Evolutionary conservation across 2,329 filamentous ascomycete species (phyloP).

Genomic region (Fusarium odoratissimum): DNA sequence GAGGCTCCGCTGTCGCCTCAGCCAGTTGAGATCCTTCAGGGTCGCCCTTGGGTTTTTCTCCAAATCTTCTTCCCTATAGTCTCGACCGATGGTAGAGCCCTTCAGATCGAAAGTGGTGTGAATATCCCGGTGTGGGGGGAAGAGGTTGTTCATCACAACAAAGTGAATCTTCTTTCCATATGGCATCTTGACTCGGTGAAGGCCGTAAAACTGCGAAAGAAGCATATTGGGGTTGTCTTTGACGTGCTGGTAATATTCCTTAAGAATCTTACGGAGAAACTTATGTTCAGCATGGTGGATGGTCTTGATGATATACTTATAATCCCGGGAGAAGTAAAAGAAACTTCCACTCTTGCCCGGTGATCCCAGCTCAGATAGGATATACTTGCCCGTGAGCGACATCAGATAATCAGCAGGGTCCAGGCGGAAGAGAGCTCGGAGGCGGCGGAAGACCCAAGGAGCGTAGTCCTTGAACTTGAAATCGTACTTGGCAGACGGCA

Average conservation of each 20-base stretch:
- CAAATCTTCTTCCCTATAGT: conserved; percentile 89
- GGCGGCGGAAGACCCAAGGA: conserved; percentile 97
- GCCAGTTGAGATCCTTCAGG: conserved; percentile 96
- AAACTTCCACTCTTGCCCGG: conserved; percentile 99
- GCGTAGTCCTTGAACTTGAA: conserved; percentile 99
- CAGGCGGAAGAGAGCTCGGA: conserved; percentile 87
- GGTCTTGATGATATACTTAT: conserved; percentile 99
- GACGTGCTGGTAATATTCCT: conserved; percentile 94
- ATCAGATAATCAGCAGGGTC: conserved; percentile 98
- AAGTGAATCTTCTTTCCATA: conserved; percentile 99
- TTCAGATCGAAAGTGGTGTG: conserved; percentile 98
- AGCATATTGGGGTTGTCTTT: conserved; percentile 94
- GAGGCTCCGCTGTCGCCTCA: conserved; percentile 84
- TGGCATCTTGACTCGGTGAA: conserved; percentile 97
- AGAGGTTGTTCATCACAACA: conserved; percentile 99
- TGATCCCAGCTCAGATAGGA: conserved; percentile 94
- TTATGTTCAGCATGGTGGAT: conserved; percentile 97
- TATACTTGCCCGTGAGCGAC: conserved; percentile 98
- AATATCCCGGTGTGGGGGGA: conserved; percentile 96
- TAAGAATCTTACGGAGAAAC: conserved; percentile 83
- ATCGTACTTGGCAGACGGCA: conserved; percentile 98
- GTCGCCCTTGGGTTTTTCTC: conserved; percentile 92
- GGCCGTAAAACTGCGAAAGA: conserved; percentile 95
- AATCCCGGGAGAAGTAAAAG: conserved; percentile 99
- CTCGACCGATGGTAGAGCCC: conserved; percentile 92